A percentile compares a stretch with the other conserved stretches of the same genome.
These are phyloP conservation scores for Yarrowia hollandica DNA, from an alignment of 805 yeast species.

Conservation along the genomic window DNA sequence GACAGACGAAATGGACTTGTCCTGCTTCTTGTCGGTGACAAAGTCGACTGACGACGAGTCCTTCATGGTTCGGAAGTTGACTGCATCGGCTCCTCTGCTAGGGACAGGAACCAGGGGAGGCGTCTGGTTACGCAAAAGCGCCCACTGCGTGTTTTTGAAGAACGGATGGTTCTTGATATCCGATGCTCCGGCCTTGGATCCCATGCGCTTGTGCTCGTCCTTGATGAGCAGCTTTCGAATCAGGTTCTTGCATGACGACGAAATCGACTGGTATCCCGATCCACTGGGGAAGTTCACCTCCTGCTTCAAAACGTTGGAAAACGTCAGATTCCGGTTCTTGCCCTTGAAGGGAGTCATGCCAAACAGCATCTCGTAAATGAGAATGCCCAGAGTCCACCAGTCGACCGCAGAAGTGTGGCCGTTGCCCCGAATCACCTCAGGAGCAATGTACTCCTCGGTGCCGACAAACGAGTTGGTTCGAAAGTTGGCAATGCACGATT, in stretches of 20 bases:
- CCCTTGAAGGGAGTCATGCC: conserved; percentile 98
- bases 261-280: conserved; percentile 52
- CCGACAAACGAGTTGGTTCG: conserved; percentile 98
- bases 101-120: conserved; percentile 96
- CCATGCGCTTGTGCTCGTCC: conserved; percentile 85
- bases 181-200: conserved; percentile 91
- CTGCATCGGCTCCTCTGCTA: conserved; percentile 54
- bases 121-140: conserved; percentile 81
- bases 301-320: conserved; percentile 78
- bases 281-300: conserved; percentile 79
- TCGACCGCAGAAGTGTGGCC: conserved; percentile 98
- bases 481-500: conserved; percentile 92
- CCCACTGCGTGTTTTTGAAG: conserved; percentile 94
- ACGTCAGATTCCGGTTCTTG: conserved; percentile 80
- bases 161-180: conserved; percentile 90
- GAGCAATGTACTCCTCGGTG: conserved; percentile 97
- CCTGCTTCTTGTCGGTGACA: conserved; percentile 32
- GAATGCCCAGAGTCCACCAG: conserved; percentile 98
- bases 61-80: conserved; percentile 36
- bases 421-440: conserved; percentile 94
- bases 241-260: conserved; percentile 75
- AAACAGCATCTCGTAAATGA: conserved; percentile 89
- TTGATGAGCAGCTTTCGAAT: conserved; percentile 81
- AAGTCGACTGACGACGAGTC: conserved; percentile 42
- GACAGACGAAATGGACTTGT: conserved; percentile 21